These are phyloP conservation scores for Talaromyces amestolkiae DNA, from an alignment of 2,329 filamentous ascomycete species.

Conservation along the genomic window DNA sequence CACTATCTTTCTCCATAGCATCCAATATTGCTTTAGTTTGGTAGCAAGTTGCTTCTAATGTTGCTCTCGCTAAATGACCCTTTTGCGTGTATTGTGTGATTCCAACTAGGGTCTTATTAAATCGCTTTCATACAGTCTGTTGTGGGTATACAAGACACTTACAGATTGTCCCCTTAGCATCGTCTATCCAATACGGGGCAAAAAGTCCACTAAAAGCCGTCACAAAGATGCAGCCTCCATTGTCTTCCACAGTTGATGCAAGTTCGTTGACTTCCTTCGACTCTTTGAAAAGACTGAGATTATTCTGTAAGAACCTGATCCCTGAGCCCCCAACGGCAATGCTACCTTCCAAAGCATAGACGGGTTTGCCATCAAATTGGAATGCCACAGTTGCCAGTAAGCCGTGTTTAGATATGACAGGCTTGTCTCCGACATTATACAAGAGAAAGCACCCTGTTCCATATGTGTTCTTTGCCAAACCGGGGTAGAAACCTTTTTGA, in stretches of 20 bases:
- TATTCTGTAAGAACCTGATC: constrained; percentile 70
- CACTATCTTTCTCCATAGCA: constrained; percentile 85
- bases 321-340: constrained; percentile 79
- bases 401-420: constrained; percentile 79
- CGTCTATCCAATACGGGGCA: constrained; percentile 92
- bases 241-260: constrained; percentile 66
- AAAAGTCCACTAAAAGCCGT: constrained; percentile 90
- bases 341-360: constrained; percentile 80
- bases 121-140: neutral
- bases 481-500: constrained; percentile 77
- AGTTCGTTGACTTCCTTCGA: constrained; percentile 63
- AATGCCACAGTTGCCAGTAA: constrained; percentile 82
- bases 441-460: constrained; percentile 86
- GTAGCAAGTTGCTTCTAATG: constrained; percentile 86
- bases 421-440: constrained; percentile 81
- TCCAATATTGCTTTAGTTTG: constrained; percentile 91
- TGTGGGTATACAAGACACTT: constrained; percentile 24
- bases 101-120: constrained; percentile 56
- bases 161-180: constrained; percentile 85
- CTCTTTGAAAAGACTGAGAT: constrained; percentile 60
- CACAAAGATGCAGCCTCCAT: constrained; percentile 80
- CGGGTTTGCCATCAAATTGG: constrained; percentile 67
- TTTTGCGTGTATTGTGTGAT: constrained; percentile 81
- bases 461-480: constrained; percentile 86
- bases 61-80: constrained; percentile 83